Percentiles rank a stretch among this genome's conserved stretches.
phyloP scores from a whole-genome alignment of 306 rosid genomes.

The Adenanthera pavonina region DNA sequence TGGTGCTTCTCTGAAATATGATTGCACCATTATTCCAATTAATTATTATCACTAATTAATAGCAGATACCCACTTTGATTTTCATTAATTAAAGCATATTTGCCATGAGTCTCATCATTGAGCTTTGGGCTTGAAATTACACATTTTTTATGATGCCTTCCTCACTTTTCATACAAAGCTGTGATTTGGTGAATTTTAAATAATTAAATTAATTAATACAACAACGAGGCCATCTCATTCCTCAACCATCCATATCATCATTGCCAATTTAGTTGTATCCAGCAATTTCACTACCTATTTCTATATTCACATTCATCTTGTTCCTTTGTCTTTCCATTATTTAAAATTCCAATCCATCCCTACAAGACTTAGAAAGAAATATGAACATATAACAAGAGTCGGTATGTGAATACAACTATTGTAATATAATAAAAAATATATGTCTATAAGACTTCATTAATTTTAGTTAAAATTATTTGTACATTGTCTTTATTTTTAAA shows the following conservation, averaged over 20 bases:
- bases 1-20: conserved; percentile 38
- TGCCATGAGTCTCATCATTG: conserved; percentile 39
- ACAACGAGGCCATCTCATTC: background rate
- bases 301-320: conserved; percentile 42
- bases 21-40: conserved; percentile 37
- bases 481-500: no score
- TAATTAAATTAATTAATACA: background rate
- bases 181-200: conserved; percentile 27
- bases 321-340: conserved; percentile 25
- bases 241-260: conserved; percentile 25
- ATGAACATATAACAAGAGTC: background rate
- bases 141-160: conserved; percentile 38
- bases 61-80: conserved; percentile 36
- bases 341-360: conserved; percentile 14
- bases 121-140: conserved; percentile 38
- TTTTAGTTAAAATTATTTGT: no score
- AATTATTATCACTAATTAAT: conserved; percentile 42
- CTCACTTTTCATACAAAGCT: conserved; percentile 43
- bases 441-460: no score
- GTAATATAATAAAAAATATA: background rate
- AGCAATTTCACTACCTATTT: conserved; percentile 45
- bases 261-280: conserved; percentile 45
- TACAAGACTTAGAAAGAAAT: background rate
- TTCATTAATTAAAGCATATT: conserved; percentile 46
- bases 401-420: background rate